Percentiles rank a stretch among this genome's conserved stretches.
Conservation (phyloP, 306 rosid genomes). For the Albizia julibrissin region DNA sequence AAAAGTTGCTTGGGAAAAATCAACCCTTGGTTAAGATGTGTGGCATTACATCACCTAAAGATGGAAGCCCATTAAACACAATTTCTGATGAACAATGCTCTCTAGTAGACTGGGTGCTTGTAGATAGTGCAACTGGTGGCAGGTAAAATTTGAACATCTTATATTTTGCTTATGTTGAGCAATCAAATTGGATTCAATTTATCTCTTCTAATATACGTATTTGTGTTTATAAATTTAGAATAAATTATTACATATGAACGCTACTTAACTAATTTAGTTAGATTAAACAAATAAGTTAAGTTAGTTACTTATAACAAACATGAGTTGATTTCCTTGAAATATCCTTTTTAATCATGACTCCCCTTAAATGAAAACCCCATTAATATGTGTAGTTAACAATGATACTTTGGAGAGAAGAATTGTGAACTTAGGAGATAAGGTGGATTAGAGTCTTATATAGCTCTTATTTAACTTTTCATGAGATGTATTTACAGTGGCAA, state of each 20-base stretch:
- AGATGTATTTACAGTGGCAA: slow-evolving; percentile 57
- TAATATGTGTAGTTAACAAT: too few relatives aligned
- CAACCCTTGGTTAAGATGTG: slow-evolving; percentile 89
- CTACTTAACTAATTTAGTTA: too few relatives aligned
- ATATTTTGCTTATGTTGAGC: slow-evolving; percentile 9
- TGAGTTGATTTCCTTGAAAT: too few relatives aligned
- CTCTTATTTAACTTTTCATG: neutral
- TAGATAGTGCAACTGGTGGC: slow-evolving; percentile 85
- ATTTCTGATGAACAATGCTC: slow-evolving; percentile 67
- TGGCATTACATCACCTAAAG: slow-evolving; percentile 84
- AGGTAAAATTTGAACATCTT: slow-evolving; percentile 49
- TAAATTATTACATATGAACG: neutral
- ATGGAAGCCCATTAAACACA: slow-evolving; percentile 66
- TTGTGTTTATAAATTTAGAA: neutral
- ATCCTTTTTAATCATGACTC: too few relatives aligned
- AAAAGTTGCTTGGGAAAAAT: slow-evolving; percentile 44
- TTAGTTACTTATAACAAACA: too few relatives aligned
- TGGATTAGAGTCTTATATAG: too few relatives aligned
- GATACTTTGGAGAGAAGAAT: too few relatives aligned
- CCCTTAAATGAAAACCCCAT: too few relatives aligned
- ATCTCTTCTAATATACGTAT: neutral
- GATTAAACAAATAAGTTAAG: too few relatives aligned
- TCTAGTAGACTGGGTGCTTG: slow-evolving; percentile 81
- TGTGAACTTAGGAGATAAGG: too few relatives aligned
- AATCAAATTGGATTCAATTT: neutral